Conservation (phyloP, 2,329 filamentous ascomycete species). For the Cladobotryum mycophilum region DNA sequence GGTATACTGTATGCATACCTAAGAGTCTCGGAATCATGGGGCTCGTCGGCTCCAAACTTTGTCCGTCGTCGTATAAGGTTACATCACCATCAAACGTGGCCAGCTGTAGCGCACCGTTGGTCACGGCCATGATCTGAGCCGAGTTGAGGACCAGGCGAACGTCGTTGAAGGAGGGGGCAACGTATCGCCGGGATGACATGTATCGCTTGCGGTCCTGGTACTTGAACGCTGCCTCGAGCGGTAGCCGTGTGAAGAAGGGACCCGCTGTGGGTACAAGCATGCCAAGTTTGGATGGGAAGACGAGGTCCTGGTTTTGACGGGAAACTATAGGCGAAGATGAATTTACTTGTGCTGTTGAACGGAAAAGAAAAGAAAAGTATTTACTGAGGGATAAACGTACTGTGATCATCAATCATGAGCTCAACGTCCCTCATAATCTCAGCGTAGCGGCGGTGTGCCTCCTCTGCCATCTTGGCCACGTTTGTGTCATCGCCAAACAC, state of each 20-base stretch:
- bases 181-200: constrained; percentile 87
- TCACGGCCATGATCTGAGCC: constrained; percentile 88
- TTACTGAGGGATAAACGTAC: constrained; percentile 37
- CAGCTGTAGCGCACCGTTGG: constrained; percentile 68
- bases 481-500: constrained; percentile 65
- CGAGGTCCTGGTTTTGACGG: constrained; percentile 59
- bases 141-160: constrained; percentile 89
- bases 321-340: constrained; percentile 44
- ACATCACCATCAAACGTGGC: constrained; percentile 98
- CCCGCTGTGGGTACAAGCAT: constrained; percentile 86
- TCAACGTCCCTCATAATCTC: constrained; percentile 96
- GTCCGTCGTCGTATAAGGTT: constrained; percentile 87
- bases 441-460: constrained; percentile 81
- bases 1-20: constrained; percentile 27
- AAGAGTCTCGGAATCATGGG: constrained; percentile 65
- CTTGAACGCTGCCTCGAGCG: constrained; percentile 82
- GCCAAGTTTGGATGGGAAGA: constrained; percentile 80
- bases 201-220: constrained; percentile 80
- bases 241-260: constrained; percentile 86
- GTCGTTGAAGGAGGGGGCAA: constrained; percentile 96
- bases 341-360: neutral
- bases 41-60: constrained; percentile 67
- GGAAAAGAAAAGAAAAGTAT: neutral
- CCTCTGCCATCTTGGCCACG: constrained; percentile 66
- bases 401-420: constrained; percentile 84